Evolutionary conservation across 768 basidiomycete genomes (phyloP).

Genomic region (Auriscalpium microsporum): DNA sequence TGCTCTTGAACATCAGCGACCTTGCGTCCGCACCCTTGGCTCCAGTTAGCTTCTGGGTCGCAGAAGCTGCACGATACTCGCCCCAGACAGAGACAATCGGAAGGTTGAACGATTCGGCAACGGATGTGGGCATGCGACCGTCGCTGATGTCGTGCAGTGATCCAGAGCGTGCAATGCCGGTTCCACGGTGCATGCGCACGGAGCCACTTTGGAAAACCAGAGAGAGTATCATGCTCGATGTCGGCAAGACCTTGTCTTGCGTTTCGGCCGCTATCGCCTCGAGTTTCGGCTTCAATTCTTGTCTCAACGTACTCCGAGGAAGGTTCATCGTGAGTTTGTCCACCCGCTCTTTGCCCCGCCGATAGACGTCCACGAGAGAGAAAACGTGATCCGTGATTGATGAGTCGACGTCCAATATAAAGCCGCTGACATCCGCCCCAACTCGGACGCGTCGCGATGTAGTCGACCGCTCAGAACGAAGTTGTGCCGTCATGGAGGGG

Average conservation of each 20-base stretch:
- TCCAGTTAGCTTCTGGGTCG: constrained; percentile 29
- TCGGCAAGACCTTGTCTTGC: constrained; percentile 32
- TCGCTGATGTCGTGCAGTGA: constrained; percentile 37
- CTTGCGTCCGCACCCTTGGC: constrained; percentile 37
- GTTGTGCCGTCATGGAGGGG: constrained; percentile 71
- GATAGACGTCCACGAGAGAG: constrained; percentile 80
- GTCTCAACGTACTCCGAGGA: constrained; percentile 32
- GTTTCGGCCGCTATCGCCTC: constrained; percentile 9
- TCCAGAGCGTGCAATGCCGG: constrained; percentile 21
- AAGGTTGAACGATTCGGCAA: constrained; percentile 60
- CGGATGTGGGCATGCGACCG: constrained; percentile 42
- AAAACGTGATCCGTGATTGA: constrained; percentile 71
- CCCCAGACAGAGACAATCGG: constrained; percentile 77
- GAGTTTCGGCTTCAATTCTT: not conserved
- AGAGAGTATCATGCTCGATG: constrained; percentile 55
- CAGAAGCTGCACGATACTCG: constrained; percentile 62
- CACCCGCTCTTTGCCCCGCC: constrained; percentile 70
- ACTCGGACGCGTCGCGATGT: constrained; percentile 50
- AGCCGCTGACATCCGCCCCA: constrained; percentile 69
- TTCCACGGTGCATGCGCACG: constrained; percentile 60
- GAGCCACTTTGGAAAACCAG: constrained; percentile 80
- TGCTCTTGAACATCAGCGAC: constrained; percentile 70
- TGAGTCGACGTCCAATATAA: constrained; percentile 77
- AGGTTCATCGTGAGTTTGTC: constrained; percentile 51
- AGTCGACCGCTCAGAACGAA: constrained; percentile 46